Percentiles rank a stretch among this genome's conserved stretches.
Evolutionary conservation across 169 alveolate species (phyloP).

Genomic region (Plasmodium vivax): DNA sequence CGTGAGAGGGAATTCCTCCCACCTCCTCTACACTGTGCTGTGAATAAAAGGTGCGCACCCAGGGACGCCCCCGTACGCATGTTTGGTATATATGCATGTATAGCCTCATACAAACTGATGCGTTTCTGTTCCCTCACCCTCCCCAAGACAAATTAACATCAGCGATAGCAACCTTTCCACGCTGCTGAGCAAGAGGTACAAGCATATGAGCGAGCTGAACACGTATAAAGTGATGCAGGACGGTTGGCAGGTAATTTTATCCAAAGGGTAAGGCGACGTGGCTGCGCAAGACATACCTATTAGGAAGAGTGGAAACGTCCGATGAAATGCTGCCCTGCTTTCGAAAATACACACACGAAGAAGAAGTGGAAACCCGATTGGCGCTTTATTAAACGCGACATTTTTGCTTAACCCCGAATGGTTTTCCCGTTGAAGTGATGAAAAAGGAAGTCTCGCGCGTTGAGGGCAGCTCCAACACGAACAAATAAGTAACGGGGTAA

Average conservation of each 20-base stretch:
- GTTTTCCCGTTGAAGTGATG: background rate
- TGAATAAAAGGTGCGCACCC: background rate
- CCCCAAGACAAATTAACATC: conserved; percentile 44
- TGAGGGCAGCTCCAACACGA: background rate
- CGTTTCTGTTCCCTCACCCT: background rate
- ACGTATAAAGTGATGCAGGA: conserved; percentile 3
- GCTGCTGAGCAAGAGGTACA: conserved; percentile 44
- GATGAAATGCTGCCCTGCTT: background rate
- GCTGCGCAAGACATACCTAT: background rate
- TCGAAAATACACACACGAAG: background rate
- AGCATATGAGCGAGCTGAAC: conserved; percentile 14
- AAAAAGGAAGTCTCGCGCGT: background rate
- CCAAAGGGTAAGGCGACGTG: background rate
- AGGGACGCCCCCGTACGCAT: background rate
- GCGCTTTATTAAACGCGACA: background rate
- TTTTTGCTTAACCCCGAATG: background rate
- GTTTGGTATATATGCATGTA: conserved; percentile 4
- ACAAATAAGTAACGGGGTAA: background rate
- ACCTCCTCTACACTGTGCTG: background rate
- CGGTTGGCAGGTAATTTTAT: background rate
- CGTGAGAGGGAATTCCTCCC: background rate
- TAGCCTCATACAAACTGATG: background rate
- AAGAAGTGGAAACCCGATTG: background rate
- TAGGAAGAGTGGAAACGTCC: background rate
- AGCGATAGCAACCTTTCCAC: conserved; percentile 41